Conservation (phyloP, 2,329 filamentous ascomycete species). For the Blastomyces silverae region DNA sequence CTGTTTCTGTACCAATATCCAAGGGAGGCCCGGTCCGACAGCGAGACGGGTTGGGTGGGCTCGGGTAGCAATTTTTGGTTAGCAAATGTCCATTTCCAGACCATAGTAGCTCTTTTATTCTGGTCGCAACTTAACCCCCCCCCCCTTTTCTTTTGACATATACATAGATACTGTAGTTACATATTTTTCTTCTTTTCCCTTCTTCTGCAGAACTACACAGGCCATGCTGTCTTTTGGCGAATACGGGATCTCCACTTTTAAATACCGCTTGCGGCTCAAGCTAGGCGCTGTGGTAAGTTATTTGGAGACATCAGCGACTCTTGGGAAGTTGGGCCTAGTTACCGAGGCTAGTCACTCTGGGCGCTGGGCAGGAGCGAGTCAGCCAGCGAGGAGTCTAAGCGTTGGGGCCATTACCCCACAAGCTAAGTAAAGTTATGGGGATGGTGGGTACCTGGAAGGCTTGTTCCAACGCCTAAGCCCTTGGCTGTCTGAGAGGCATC, state of each 20-base stretch:
- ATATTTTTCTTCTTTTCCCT: background rate
- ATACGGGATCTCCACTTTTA: conserved; percentile 8
- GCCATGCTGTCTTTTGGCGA: background rate
- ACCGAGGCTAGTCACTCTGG: background rate
- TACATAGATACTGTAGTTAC: background rate
- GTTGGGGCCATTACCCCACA: background rate
- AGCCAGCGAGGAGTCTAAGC: no score
- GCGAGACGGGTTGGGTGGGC: background rate
- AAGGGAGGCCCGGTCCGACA: background rate
- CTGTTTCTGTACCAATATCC: no score
- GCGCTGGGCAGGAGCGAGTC: no score
- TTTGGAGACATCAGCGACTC: background rate
- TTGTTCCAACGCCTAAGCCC: conserved; percentile 2
- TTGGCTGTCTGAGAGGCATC: background rate
- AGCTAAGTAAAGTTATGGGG: background rate
- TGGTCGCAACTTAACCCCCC: no score
- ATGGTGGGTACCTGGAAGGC: background rate
- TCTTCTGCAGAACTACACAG: background rate
- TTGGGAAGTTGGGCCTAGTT: no score
- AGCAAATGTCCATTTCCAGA: no score
- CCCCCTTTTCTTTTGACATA: background rate
- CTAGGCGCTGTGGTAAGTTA: background rate
- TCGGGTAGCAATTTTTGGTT: background rate
- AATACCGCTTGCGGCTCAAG: background rate
- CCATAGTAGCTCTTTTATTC: no score